Conservation (phyloP, 2,329 filamentous ascomycete species). For the Stachybotrys chartarum region DNA sequence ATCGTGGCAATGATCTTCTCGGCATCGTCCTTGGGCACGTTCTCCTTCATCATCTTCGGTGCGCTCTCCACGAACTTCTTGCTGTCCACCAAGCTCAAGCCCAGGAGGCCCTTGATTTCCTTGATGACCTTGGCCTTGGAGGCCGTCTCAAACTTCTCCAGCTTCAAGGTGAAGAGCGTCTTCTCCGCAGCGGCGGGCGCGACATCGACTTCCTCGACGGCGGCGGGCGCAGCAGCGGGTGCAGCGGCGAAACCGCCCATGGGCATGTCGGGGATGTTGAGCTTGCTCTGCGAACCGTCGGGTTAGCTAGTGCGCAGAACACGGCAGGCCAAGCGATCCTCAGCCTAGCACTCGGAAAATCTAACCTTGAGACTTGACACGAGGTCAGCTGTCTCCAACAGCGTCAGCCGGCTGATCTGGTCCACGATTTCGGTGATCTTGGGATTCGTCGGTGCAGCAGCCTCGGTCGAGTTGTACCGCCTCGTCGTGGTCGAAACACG, state of each 20-base stretch:
- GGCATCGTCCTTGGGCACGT: constrained; percentile 95
- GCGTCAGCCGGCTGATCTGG: constrained; percentile 96
- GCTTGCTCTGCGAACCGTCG: constrained; percentile 56
- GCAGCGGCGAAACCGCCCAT: constrained; percentile 82
- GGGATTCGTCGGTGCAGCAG: constrained; percentile 58
- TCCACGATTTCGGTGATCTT: constrained; percentile 96
- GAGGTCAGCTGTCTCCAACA: constrained; percentile 94
- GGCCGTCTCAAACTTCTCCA: constrained; percentile 78
- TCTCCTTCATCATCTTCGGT: constrained; percentile 98
- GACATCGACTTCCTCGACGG: constrained; percentile 74
- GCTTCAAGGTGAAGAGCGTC: constrained; percentile 94
- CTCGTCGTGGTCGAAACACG: constrained; percentile 45
- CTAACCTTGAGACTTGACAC: constrained; percentile 89
- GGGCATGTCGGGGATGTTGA: constrained; percentile 97
- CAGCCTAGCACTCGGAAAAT: neutral
- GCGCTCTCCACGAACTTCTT: constrained; percentile 99
- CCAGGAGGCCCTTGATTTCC: constrained; percentile 95
- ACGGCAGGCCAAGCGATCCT: neutral
- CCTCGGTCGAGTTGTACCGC: constrained; percentile 86
- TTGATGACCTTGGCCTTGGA: constrained; percentile 99
- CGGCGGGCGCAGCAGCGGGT: constrained; percentile 54
- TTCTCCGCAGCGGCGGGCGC: constrained; percentile 89
- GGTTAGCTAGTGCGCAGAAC: constrained; percentile 8
- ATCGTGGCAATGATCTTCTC: constrained; percentile 96
- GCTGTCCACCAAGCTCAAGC: constrained; percentile 92